Base-by-base conservation (phyloP, 2,329 filamentous ascomycete genomes). In the Zymoseptoria tritici region DNA sequence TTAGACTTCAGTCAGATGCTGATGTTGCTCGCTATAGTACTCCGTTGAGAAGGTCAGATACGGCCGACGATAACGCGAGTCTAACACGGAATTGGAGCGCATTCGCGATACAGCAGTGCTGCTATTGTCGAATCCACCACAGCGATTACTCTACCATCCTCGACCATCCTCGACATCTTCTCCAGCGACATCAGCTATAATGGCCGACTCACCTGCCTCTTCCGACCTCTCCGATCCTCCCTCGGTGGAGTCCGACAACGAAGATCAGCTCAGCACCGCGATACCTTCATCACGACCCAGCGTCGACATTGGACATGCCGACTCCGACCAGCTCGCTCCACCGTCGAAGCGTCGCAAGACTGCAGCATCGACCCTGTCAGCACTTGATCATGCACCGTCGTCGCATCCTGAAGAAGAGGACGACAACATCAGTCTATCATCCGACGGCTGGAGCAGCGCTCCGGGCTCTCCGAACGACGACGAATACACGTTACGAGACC, bases 361-460 rank as follows among this genome's bases (percentile, higher is more conserved):
- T 61, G 62, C 67, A 63, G 62, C 66, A 29, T 62, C 62, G 19
- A 52, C 66, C 6, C 61, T 67, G 46, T 55, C 62, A 52, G 56
- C 58, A 7, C 62, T 68, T 55, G 68, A 72, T 49, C 66, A 62
- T 36, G 67, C 68, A 16, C 62, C 63, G 9, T 67, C 69, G 79
- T 83, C 71, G 22, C 67, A 66, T 22, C 65, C 64, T 4, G 60
- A 68, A 46, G 68, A 72, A 22, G 74, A 82, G 66, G 77, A 85
- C 56, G 89, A 91, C 57, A 87, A 60, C 59, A 63, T 72, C 62
- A 68, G 66, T 50, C 58, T 97, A 61, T 96, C 91, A 7, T 91
- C 90, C 57, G 94, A 99, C 75, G 95, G 90, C 55, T 92, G 90
- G 36, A 91, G 91, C 73, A 91, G 72, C 81, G 87, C 75, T 75